phyloP scores from a whole-genome alignment of 2,329 filamentous ascomycete genomes.

The Dichotomopilus funicola region DNA sequence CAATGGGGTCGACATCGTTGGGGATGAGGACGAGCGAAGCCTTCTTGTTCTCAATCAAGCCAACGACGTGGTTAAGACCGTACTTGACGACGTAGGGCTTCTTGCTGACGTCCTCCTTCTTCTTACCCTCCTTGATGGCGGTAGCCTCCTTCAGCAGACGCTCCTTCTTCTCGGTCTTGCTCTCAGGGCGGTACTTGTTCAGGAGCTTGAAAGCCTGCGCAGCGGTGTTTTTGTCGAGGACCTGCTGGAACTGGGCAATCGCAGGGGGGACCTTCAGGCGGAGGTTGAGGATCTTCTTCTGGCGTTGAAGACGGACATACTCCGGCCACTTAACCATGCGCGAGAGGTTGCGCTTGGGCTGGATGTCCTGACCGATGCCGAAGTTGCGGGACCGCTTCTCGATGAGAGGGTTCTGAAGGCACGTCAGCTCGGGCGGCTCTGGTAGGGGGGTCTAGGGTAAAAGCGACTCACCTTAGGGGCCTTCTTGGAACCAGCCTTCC shows the following conservation, averaged over 20 bases:
- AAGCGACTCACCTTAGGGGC: slow-evolving; percentile 74
- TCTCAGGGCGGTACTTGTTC: slow-evolving; percentile 99
- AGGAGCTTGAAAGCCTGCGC: slow-evolving; percentile 98
- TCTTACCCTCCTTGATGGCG: slow-evolving; percentile 97
- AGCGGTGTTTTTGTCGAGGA: slow-evolving; percentile 93
- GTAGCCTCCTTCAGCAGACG: slow-evolving; percentile 96
- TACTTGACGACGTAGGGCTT: slow-evolving; percentile 99
- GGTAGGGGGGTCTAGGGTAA: background rate
- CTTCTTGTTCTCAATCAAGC: slow-evolving; percentile 99
- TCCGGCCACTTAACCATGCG: slow-evolving; percentile 99
- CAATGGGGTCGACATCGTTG: slow-evolving; percentile 99
- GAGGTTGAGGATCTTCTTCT: slow-evolving; percentile 92
- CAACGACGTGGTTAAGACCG: slow-evolving; percentile 98
- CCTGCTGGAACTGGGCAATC: slow-evolving; percentile 95
- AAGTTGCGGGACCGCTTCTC: slow-evolving; percentile 98
- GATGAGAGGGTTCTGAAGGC: slow-evolving; percentile 88
- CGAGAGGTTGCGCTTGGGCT: slow-evolving; percentile 89
- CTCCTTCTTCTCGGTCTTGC: slow-evolving; percentile 99
- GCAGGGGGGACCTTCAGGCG: slow-evolving; percentile 97
- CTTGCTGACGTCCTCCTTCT: slow-evolving; percentile 99
- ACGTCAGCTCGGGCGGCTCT: slow-evolving; percentile 18
- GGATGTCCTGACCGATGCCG: slow-evolving; percentile 98
- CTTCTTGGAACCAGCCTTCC: slow-evolving; percentile 92
- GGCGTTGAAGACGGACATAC: slow-evolving; percentile 96
- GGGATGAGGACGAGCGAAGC: slow-evolving; percentile 94